Base-by-base conservation (phyloP, 345 rosid species). In the Eucalyptus curtisii region DNA sequence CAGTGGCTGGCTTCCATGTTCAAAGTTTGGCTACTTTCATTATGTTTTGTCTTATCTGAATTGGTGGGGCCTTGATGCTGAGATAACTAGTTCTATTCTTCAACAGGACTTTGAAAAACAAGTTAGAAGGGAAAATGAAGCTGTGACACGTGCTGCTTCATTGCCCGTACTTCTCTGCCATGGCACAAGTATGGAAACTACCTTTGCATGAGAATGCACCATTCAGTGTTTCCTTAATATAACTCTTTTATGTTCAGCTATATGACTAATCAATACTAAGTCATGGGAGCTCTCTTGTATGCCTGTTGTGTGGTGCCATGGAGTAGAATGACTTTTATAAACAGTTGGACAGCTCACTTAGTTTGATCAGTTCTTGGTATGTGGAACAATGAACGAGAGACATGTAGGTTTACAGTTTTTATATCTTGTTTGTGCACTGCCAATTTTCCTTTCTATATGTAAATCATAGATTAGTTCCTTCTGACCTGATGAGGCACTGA, bases 1-100 rank as follows among this genome's bases (percentile, higher is more conserved):
- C 91, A 98, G 99, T 91, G 99, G 99, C 86, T 98, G 99, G 99
- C 99, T 98, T 90, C 99, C 99, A 52, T 96, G 99, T 90, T 90
- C 97, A 89, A 98, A 93, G 99, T 98, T 88, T 64, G 96, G 88
- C 79, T 90, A 90, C 90, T 87, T 89, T 87, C 86, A 80, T 88
- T 84, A 80, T 80, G 20, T 49, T 86, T 61, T 48, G 86, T 84
- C 68, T 68, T 76, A 86, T 45, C 64, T 86, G 49, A 80, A 85
- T 25, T 40, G 80, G 53, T 47, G 71, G 87, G 44, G 66, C 88
- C 8, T 57, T 42, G 49, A 13, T 59, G 24, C 30, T 89, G 31
- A 87, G 40, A 88, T 80, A 49, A 84, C 85, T 61, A 45, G 86
- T 86, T 88, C 50, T 48, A 59, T 90, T 88, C 37, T 81, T 31